Evolutionary conservation across 805 yeast species (phyloP), one percentile per base, ranked within the genome.

Genomic region (Ogataea methanolica): DNA sequence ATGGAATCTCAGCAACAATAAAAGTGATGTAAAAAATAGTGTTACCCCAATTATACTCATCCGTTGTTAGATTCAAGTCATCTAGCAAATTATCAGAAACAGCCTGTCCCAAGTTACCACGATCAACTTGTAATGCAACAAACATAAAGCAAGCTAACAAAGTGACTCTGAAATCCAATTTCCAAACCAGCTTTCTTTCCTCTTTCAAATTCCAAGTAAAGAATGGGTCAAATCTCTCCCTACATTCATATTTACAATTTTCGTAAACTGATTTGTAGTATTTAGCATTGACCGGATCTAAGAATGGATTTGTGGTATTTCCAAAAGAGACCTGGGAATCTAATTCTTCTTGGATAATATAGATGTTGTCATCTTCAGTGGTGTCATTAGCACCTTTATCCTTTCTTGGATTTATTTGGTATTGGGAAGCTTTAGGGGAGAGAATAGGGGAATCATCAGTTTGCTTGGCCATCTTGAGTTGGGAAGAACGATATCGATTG

Each of bases 71-170:
- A 1, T 67, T 58, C 46, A 82, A 65, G 52, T 83, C 85, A 1
- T 60, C 65, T 44, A 82, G 61, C 55, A 83, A 53, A 53, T 77
- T 73, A 52, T 80, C 88, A 0, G 87, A 69, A 5, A 79, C 68
- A 8, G 85, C 60, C 56, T 80, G 83, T 3, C 70, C 58, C 42
- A 82, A 62, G 59, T 82, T 82, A 43, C 75, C 74, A 55, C 88
- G 65, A 62, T 80, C 86, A 48, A 81, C 62, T 57, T 82, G 80
- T 47, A 82, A 69, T 7, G 80, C 79, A 39, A 76, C 65, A 58
- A 82, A 82, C 79, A 81, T 72, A 47, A 82, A 54, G 49, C 79
- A 78, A 0, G 85, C 85, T 70, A 82, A 71, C 31, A 79, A 63
- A 4, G 81, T 68, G 26, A 83, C 84, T 41, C 74, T 66, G 66